Evolutionary conservation across 192 early-diverging fungal genomes (phyloP).

Genomic region (Gryganskiella cystojenkinii): DNA sequence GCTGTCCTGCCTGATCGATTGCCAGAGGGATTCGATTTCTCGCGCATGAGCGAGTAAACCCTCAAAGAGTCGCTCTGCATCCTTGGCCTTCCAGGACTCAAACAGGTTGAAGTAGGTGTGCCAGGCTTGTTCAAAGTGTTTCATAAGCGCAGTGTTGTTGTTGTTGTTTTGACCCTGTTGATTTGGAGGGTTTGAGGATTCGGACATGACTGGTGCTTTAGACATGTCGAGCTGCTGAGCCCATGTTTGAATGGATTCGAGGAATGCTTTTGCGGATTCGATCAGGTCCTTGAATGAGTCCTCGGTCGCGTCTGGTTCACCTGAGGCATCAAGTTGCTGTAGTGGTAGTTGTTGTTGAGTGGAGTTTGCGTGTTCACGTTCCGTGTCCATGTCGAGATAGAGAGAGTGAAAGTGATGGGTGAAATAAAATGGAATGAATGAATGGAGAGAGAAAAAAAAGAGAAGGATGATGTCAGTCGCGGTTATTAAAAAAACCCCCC

Average conservation of each 20-base stretch:
- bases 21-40: conserved; percentile 74
- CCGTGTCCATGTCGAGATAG: neutral
- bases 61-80: conserved; percentile 70
- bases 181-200: neutral
- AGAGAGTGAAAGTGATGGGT: neutral
- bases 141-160: neutral
- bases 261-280: conserved; percentile 27
- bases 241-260: conserved; percentile 33
- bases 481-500: neutral
- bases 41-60: conserved; percentile 73
- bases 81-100: conserved; percentile 76
- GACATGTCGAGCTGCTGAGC: neutral
- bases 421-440: neutral
- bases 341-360: too few relatives aligned
- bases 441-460: neutral
- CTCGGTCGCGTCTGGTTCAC: neutral
- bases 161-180: neutral
- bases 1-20: conserved; percentile 63
- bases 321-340: neutral
- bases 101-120: conserved; percentile 70
- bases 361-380: neutral
- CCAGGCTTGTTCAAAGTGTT: conserved; percentile 65
- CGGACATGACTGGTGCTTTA: neutral
- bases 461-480: neutral
- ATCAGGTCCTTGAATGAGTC: conserved; percentile 23